A percentile compares a stretch with the other conserved stretches of the same genome.
phyloP scores from a whole-genome alignment of 2,329 filamentous ascomycete species.

The Scedosporium boydii region DNA sequence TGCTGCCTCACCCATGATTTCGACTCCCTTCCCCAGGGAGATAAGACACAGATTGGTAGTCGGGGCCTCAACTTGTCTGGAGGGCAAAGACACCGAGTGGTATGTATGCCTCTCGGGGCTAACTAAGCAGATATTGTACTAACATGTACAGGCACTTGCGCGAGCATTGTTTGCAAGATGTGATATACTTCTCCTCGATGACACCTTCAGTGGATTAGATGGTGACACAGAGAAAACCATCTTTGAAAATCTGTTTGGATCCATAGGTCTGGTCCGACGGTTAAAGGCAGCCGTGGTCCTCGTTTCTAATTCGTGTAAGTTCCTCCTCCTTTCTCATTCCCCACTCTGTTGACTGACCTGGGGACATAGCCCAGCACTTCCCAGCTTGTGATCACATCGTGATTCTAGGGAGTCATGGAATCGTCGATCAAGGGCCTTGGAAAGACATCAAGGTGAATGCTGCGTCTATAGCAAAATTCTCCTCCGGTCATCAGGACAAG shows the following conservation, averaged over 20 bases:
- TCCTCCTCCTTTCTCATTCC: conserved; percentile 1
- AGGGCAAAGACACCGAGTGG: conserved; percentile 17
- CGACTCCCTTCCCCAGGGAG: background rate
- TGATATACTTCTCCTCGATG: background rate
- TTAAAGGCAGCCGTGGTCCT: conserved; percentile 30
- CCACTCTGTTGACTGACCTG: background rate
- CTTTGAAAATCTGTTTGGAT: conserved; percentile 30
- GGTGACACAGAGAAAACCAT: conserved; percentile 29
- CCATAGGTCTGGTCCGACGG: conserved; percentile 28
- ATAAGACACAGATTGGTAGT: background rate
- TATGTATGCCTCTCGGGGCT: conserved; percentile 12
- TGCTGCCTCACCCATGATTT: background rate
- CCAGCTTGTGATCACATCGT: conserved; percentile 14
- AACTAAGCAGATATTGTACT: background rate
- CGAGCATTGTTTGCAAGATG: background rate
- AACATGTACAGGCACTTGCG: background rate
- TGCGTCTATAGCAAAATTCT: conserved; percentile 5
- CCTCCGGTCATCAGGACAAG: background rate
- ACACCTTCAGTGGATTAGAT: conserved; percentile 28
- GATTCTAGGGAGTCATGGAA: conserved; percentile 10
- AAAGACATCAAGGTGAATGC: background rate
- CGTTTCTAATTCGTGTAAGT: conserved; percentile 27
- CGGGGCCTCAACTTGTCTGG: background rate
- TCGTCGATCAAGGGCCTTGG: conserved; percentile 24
- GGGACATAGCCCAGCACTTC: conserved; percentile 19